These are phyloP conservation scores for Cyberlindnera maclurae DNA, from an alignment of 805 yeast species.

Conservation along the genomic window DNA sequence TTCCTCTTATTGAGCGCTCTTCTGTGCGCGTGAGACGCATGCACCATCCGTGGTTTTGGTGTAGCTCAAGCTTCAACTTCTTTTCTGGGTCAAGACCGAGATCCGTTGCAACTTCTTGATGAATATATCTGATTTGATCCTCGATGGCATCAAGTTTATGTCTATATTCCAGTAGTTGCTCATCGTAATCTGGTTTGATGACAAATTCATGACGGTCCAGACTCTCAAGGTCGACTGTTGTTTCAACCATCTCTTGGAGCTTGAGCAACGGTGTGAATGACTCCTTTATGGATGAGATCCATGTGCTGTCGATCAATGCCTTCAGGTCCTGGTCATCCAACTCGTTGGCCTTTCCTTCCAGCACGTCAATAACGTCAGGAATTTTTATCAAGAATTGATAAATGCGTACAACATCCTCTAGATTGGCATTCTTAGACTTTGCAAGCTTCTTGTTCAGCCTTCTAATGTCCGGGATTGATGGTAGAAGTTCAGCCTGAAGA, in stretches of 20 bases:
- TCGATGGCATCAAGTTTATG: constrained; percentile 48
- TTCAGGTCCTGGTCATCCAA: constrained; percentile 23
- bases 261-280: constrained; percentile 49
- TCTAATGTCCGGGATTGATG: constrained; percentile 76
- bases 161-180: constrained; percentile 56
- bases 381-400: constrained; percentile 71
- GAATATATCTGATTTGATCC: constrained; percentile 50
- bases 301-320: constrained; percentile 38
- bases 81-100: constrained; percentile 78
- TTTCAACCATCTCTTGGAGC: constrained; percentile 80
- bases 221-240: constrained; percentile 83
- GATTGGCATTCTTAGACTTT: constrained; percentile 40
- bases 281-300: constrained; percentile 52
- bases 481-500: constrained; percentile 59
- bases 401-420: constrained; percentile 85
- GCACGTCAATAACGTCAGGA: constrained; percentile 56
- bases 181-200: constrained; percentile 87
- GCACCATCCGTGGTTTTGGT: constrained; percentile 89
- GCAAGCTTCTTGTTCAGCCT: constrained; percentile 64
- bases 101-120: constrained; percentile 61
- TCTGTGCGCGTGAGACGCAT: constrained; percentile 88
- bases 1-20: constrained; percentile 67
- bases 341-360: constrained; percentile 38
- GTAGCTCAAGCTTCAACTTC: constrained; percentile 83
- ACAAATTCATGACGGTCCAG: constrained; percentile 76